A percentile compares a stretch with the other conserved stretches of the same genome.
These are phyloP conservation scores for Cryptococcus hybrid DNA, from an alignment of 1,284 basidiomycete genomes.

Conservation along the genomic window DNA sequence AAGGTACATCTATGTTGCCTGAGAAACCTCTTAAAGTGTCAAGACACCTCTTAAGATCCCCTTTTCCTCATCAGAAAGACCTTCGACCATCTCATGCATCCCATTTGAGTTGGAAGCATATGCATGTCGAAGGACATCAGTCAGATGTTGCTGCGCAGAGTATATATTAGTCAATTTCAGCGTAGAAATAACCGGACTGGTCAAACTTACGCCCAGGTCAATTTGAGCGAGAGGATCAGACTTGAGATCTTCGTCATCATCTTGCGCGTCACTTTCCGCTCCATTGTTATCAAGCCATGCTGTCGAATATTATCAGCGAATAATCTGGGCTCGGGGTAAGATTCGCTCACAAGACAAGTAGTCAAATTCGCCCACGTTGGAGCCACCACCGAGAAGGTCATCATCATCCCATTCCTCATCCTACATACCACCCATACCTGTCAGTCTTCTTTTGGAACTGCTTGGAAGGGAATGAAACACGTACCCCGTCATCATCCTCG, in stretches of 20 bases:
- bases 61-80: constrained; percentile 67
- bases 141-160: constrained; percentile 29
- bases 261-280: constrained; percentile 64
- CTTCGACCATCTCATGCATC: constrained; percentile 64
- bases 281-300: constrained; percentile 61
- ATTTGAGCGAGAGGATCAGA: constrained; percentile 83
- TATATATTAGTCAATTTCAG: background rate
- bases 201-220: constrained; percentile 70
- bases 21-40: constrained; percentile 14
- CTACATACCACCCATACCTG: constrained; percentile 43
- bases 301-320: constrained; percentile 19
- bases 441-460: background rate
- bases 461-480: constrained; percentile 5
- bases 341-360: constrained; percentile 50
- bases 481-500: constrained; percentile 65
- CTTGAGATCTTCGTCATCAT: constrained; percentile 87
- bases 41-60: constrained; percentile 64
- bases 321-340: too few species aligned
- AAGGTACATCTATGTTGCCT: too few species aligned
- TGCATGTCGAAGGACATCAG: constrained; percentile 61
- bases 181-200: background rate
- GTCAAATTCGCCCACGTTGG: constrained; percentile 44
- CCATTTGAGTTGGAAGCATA: constrained; percentile 64
- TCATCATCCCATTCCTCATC: constrained; percentile 86
- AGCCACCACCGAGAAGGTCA: constrained; percentile 43